Evolutionary conservation across 2,329 filamentous ascomycete genomes (phyloP).

Genomic region (Didymella pinodella): DNA sequence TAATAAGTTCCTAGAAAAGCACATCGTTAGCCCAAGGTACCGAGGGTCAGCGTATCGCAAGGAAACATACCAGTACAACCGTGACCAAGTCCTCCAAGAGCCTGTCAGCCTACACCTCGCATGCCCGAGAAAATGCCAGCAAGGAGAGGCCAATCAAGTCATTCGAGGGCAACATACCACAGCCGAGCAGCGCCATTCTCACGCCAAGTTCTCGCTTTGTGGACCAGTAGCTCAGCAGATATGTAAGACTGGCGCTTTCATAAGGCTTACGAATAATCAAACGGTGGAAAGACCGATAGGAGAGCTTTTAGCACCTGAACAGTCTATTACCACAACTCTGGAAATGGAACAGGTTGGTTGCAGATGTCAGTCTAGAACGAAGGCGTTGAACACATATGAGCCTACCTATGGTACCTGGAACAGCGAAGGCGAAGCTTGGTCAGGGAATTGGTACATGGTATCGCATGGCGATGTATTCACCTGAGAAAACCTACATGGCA

Average conservation of each 20-base stretch:
- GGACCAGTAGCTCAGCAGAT: background rate
- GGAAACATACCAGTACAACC: background rate
- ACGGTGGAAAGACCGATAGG: background rate
- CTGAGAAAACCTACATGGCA: background rate
- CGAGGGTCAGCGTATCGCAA: background rate
- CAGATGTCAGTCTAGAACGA: background rate
- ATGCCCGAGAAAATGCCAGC: background rate
- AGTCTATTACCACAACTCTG: background rate
- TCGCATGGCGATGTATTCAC: background rate
- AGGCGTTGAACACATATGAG: background rate
- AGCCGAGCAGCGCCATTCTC: background rate
- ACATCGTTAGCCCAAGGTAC: background rate
- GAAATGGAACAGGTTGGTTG: background rate
- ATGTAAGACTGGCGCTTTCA: background rate
- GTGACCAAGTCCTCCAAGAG: background rate
- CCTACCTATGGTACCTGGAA: background rate
- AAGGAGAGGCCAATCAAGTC: background rate
- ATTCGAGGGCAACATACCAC: background rate
- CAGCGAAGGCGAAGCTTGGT: background rate
- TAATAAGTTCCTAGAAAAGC: background rate
- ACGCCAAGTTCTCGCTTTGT: background rate
- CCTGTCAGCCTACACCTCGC: no score
- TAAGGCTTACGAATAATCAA: background rate
- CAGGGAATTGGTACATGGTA: background rate
- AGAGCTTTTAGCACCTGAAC: background rate